phyloP scores from a whole-genome alignment of 1,284 basidiomycete species.

The Clitocybe nebularis region DNA sequence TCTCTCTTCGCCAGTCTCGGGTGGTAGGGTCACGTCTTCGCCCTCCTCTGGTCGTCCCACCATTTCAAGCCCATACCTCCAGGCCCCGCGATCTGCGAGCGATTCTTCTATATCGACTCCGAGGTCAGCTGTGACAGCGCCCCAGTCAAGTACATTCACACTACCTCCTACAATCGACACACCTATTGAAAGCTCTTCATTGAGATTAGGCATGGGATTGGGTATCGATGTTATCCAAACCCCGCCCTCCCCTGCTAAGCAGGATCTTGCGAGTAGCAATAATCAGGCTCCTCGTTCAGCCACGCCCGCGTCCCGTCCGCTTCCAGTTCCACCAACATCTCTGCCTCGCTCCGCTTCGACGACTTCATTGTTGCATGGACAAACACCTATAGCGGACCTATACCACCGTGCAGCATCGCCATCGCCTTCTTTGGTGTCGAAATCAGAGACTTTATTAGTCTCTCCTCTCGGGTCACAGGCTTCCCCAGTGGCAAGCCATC shows the following conservation, averaged over 20 bases:
- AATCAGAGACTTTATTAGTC: constrained; percentile 22
- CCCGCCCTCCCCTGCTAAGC: too few relatives aligned
- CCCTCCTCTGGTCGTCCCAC: constrained; percentile 16
- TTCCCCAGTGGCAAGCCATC: constrained; percentile 18
- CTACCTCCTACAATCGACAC: constrained; percentile 48
- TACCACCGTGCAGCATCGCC: constrained; percentile 28
- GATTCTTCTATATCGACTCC: constrained; percentile 45
- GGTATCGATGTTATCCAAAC: constrained; percentile 29
- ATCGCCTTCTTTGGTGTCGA: constrained; percentile 25
- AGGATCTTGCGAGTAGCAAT: constrained; percentile 14
- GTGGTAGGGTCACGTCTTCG: constrained; percentile 2
- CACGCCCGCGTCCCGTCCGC: constrained; percentile 13
- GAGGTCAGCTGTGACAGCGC: constrained; percentile 40
- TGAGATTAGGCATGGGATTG: constrained; percentile 34
- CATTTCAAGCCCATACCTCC: constrained; percentile 30
- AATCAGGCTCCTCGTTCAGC: background rate
- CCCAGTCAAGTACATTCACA: constrained; percentile 33
- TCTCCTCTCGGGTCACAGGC: constrained; percentile 9
- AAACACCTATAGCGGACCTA: constrained; percentile 47
- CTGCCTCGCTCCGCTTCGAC: background rate
- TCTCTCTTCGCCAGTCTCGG: constrained; percentile 18
- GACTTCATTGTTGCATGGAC: constrained; percentile 17
- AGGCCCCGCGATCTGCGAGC: constrained; percentile 31
- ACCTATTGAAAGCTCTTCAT: constrained; percentile 43
- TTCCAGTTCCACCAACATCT: constrained; percentile 19